Evolutionary conservation across 805 yeast species (phyloP), one percentile per base, ranked within the genome.

Genomic region (Naumovozyma castellii): DNA sequence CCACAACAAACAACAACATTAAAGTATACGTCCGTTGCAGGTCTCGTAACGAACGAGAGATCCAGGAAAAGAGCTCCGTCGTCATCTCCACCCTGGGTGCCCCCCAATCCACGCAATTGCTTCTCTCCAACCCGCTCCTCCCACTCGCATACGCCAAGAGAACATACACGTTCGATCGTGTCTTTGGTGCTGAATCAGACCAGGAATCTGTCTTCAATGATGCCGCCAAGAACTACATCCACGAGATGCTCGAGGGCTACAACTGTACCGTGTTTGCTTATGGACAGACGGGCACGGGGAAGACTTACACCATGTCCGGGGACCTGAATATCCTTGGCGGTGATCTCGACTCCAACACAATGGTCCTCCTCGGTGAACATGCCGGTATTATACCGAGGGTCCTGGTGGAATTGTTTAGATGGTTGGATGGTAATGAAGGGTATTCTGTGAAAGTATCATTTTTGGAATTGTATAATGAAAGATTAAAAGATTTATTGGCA

Each of bases 211-310:
- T 85, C 0, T 86, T 76, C 48, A 77, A 78, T 5, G 75, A 75
- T 2, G 78, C 79, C 8, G 88, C 86, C 0, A 58, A 67, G 32
- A 69, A 71, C 10, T 65, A 74, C 14, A 61, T 78, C 3, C 65
- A 69, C n/a, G 94, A 86, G 42, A 68, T 83, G 56, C 56, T 84
- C 34, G 62, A 69, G 27, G 90, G 87, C 15, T 80, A 79, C 53
- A 84, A 84, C 53, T 84, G 85, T 44, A 80, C 94, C 0, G 71
- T 84, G 10, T 74, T 84, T 53, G 92, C 94, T 0, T 85, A 86
- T 62, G 95, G 95, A 1, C 94, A 84, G 57, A 84, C 94, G 0
- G 94, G 94, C 6, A 81, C 92, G 0, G 94, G 94, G 14, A 84
- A 84, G 52, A 84, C 94, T 0, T 75, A 75, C 52, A 65, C 81